These are phyloP conservation scores for Simmondsia chinensis DNA, from an alignment of 148 eudicot species.

Conservation along the genomic window DNA sequence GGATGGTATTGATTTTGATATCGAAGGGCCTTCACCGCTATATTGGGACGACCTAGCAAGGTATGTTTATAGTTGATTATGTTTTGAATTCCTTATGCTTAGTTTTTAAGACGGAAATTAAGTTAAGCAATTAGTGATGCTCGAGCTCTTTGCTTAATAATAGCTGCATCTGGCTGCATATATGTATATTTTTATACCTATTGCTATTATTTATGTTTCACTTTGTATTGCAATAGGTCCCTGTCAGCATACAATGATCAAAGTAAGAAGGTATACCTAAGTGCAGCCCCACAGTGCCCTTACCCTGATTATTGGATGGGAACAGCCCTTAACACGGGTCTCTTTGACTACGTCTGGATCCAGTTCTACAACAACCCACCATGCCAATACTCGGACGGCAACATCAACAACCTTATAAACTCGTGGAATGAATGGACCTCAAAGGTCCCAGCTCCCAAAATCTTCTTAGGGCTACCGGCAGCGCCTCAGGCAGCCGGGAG, in stretches of 20 bases:
- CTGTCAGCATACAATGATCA: background rate
- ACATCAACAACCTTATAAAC: background rate
- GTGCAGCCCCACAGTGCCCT: conserved; percentile 9
- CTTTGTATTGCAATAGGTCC: no score
- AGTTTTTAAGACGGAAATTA: no score
- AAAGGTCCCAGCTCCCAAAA: background rate
- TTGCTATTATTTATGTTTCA: no score
- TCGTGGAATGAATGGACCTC: conserved; percentile 4
- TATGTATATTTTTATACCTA: no score
- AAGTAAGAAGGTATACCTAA: conserved; percentile 1
- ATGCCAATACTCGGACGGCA: background rate
- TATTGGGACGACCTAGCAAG: background rate
- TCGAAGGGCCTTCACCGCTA: conserved; percentile 2
- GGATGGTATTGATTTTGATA: conserved; percentile 14
- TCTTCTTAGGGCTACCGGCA: conserved; percentile 7
- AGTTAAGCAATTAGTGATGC: no score
- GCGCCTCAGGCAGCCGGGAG: background rate
- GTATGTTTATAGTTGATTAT: no score
- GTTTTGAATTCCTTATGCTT: no score
- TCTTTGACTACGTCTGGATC: conserved; percentile 12
- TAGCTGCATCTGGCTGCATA: no score
- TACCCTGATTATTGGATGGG: conserved; percentile 5
- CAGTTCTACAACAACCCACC: conserved; percentile 10
- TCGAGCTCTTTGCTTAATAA: no score
- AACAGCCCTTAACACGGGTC: conserved; percentile 7